Evolutionary conservation across 2,329 filamentous ascomycete genomes (phyloP).

Genomic region (Hymenoscyphus fraxineus): DNA sequence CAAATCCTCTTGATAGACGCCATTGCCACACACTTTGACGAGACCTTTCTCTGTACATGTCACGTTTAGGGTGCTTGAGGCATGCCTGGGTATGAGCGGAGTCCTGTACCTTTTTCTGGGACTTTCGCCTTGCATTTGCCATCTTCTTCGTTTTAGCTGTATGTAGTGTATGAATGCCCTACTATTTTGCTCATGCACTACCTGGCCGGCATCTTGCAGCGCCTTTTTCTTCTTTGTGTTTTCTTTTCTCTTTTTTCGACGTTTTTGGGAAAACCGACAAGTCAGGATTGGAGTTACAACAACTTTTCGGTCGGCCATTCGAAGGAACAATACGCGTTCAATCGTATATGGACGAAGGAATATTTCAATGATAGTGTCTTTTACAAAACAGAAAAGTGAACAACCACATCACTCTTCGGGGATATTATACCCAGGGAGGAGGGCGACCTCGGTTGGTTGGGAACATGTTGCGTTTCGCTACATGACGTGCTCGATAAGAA

Average conservation of each 20-base stretch:
- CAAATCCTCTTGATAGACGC: constrained; percentile 6
- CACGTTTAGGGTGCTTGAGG: constrained; percentile 5
- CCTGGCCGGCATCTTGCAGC: constrained; percentile 1
- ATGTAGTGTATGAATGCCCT: background rate
- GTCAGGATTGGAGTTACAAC: constrained; percentile 13
- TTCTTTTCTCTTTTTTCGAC: constrained; percentile 5
- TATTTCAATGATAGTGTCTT: constrained; percentile 2
- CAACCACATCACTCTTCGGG: background rate
- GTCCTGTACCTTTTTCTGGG: background rate
- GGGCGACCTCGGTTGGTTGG: background rate
- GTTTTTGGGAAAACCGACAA: constrained; percentile 2
- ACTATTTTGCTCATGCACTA: background rate
- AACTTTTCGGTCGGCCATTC: constrained; percentile 3
- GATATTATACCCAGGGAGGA: background rate
- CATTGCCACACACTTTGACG: constrained; percentile 4
- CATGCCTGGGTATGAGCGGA: background rate
- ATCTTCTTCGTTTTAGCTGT: constrained; percentile 14
- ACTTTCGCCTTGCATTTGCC: constrained; percentile 3
- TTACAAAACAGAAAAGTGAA: constrained; percentile 1
- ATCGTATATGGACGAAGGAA: background rate
- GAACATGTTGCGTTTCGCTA: constrained; percentile 8
- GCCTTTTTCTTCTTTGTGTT: background rate
- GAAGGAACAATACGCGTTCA: constrained; percentile 1
- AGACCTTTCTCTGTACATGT: constrained; percentile 14
- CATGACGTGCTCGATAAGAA: constrained; percentile 2